Percentiles rank a stretch among this genome's conserved stretches.
Conservation (phyloP, 768 basidiomycete genomes). For the Phaffia australis region DNA sequence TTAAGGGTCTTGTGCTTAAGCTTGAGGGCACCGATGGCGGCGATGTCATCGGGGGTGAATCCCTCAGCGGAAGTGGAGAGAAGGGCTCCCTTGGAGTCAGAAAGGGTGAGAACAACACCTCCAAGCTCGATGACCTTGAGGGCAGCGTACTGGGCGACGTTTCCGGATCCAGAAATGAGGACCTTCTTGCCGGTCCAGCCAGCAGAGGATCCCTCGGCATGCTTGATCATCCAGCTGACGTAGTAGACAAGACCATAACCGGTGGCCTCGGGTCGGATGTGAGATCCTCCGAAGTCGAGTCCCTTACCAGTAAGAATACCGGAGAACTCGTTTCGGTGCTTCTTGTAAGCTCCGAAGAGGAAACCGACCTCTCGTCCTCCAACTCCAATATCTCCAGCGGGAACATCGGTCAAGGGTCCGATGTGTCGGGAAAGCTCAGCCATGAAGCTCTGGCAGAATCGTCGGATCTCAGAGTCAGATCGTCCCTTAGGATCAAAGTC, state of each 20-base stretch:
- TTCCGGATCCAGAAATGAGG: conserved; percentile 51
- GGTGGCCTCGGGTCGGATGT: conserved; percentile 64
- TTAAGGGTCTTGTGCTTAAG: conserved; percentile 38
- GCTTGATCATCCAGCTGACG: conserved; percentile 52
- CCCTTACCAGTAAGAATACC: conserved; percentile 64
- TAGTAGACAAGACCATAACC: conserved; percentile 68
- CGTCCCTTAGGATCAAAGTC: conserved; percentile 78
- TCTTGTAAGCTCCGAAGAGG: conserved; percentile 59
- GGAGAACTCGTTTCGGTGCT: conserved; percentile 57
- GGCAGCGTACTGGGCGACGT: conserved; percentile 64
- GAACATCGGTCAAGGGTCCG: conserved; percentile 63
- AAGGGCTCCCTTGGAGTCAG: conserved; percentile 62
- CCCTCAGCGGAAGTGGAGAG: conserved; percentile 46
- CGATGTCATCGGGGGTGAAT: conserved; percentile 51
- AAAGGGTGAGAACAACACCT: conserved; percentile 57
- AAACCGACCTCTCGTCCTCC: conserved; percentile 65
- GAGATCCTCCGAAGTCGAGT: conserved; percentile 56
- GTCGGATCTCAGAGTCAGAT: conserved; percentile 59
- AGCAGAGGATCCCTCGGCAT: conserved; percentile 35
- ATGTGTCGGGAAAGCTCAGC: conserved; percentile 61
- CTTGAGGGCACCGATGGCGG: conserved; percentile 48
- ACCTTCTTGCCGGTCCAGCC: conserved; percentile 44
- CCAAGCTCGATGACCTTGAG: conserved; percentile 68
- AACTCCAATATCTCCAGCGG: conserved; percentile 55
- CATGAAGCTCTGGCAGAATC: conserved; percentile 65